A percentile compares a stretch with the other conserved stretches of the same genome.
Conservation (phyloP, 2,329 filamentous ascomycete species). For the Gnomoniopsis smithogilvyi region DNA sequence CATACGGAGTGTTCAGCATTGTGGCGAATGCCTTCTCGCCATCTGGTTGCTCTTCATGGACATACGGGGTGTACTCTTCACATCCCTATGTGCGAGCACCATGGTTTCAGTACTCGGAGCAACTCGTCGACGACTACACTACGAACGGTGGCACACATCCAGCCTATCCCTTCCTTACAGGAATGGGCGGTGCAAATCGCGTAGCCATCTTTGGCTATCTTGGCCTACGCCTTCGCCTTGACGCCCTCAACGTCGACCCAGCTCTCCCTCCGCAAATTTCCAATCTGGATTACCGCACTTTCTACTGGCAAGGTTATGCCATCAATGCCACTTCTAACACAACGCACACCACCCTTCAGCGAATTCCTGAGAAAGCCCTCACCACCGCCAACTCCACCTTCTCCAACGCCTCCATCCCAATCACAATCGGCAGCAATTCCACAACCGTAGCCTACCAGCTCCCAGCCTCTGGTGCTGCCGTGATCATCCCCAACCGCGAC, state of each 20-base stretch:
- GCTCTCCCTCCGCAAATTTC: slow-evolving; percentile 14
- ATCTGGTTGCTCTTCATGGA: slow-evolving; percentile 13
- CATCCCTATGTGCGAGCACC: slow-evolving; percentile 13
- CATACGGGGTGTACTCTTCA: slow-evolving; percentile 12
- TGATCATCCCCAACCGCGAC: slow-evolving; percentile 57
- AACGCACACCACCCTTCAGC: slow-evolving; percentile 27
- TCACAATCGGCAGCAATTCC: slow-evolving; percentile 49
- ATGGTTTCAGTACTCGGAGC: slow-evolving; percentile 18
- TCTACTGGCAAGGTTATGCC: slow-evolving; percentile 17
- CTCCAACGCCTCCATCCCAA: slow-evolving; percentile 50
- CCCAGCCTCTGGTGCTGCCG: slow-evolving; percentile 38
- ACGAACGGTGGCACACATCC: slow-evolving; percentile 14
- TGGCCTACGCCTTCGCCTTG: slow-evolving; percentile 10
- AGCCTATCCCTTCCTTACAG: slow-evolving; percentile 14
- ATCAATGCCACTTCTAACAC: slow-evolving; percentile 20
- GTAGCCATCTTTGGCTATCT: slow-evolving; percentile 16
- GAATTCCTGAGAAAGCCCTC: slow-evolving; percentile 28
- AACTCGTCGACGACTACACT: slow-evolving; percentile 15
- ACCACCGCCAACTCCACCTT: slow-evolving; percentile 53
- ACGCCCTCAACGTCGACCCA: slow-evolving; percentile 13
- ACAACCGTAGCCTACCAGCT: slow-evolving; percentile 40
- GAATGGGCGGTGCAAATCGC: slow-evolving; percentile 14
- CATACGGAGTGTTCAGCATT: slow-evolving; percentile 17
- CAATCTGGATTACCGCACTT: slow-evolving; percentile 11
- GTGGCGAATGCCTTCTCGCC: slow-evolving; percentile 13